phyloP scores from a whole-genome alignment of 169 alveolate species.

The Plasmodium yoelii region DNA sequence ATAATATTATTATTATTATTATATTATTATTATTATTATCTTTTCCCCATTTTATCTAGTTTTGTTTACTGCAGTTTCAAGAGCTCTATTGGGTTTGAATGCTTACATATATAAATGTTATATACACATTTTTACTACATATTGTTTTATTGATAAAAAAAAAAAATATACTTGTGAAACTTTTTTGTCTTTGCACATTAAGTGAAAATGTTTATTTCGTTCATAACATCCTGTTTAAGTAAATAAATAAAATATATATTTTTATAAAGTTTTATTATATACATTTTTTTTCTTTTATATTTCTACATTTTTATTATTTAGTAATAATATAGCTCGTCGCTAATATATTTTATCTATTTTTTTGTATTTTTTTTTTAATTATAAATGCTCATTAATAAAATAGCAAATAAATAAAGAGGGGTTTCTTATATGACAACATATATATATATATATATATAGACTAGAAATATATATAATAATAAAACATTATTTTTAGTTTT shows the following conservation, averaged over 20 bases:
- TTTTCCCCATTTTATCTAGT: too few relatives aligned
- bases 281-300: not conserved
- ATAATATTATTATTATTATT: too few relatives aligned
- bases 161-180: not conserved
- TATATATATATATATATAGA: constrained; percentile 2
- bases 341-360: not conserved
- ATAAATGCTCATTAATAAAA: not conserved
- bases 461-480: constrained; percentile 1
- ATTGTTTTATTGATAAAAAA: not conserved
- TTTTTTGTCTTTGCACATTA: constrained; percentile 19
- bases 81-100: not conserved
- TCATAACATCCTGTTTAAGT: not conserved
- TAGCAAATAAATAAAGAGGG: not conserved
- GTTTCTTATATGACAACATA: not conserved
- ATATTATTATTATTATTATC: too few relatives aligned
- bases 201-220: constrained; percentile 3
- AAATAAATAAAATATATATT: not conserved
- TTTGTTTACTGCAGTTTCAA: too few relatives aligned
- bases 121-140: not conserved
- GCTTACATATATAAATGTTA: not conserved
- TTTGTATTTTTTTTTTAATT: constrained; percentile 17
- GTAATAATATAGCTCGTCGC: constrained; percentile 1
- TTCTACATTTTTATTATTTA: not conserved
- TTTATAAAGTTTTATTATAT: constrained; percentile 1
- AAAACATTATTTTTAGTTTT: not conserved